A percentile compares a stretch with the other conserved stretches of the same genome.
These are phyloP conservation scores for Malassezia pachydermatis DNA, from an alignment of 1,284 basidiomycete species.

Conservation along the genomic window DNA sequence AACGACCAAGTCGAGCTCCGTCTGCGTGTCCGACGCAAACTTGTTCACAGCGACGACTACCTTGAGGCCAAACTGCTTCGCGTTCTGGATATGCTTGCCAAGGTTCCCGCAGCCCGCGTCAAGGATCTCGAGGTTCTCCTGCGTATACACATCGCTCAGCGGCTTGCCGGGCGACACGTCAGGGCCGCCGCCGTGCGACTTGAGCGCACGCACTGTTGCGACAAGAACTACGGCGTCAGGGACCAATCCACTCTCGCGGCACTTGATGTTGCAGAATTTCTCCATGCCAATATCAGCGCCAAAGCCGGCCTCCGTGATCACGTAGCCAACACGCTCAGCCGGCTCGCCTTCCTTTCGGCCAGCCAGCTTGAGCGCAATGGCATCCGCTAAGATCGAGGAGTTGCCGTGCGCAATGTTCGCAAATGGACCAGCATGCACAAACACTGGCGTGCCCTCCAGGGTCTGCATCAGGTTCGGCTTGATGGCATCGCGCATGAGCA, in stretches of 20 bases:
- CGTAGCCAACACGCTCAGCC: constrained; percentile 73
- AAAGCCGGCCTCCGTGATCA: constrained; percentile 95
- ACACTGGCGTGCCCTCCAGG: constrained; percentile 92
- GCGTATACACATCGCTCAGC: constrained; percentile 81
- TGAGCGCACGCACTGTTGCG: constrained; percentile 90
- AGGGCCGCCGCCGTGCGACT: constrained; percentile 98
- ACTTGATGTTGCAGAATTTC: constrained; percentile 99
- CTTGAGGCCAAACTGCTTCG: constrained; percentile 90
- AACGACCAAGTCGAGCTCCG: constrained; percentile 77
- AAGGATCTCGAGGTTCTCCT: constrained; percentile 82
- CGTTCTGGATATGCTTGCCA: constrained; percentile 86
- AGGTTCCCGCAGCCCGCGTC: constrained; percentile 88
- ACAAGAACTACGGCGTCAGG: constrained; percentile 93
- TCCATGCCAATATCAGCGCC: constrained; percentile 83
- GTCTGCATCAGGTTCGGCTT: constrained; percentile 99
- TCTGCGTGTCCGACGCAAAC: constrained; percentile 79
- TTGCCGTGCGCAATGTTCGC: constrained; percentile 99
- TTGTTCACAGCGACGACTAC: constrained; percentile 92
- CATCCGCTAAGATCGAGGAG: constrained; percentile 93
- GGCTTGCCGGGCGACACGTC: constrained; percentile 94
- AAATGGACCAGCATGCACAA: constrained; percentile 96
- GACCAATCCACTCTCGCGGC: constrained; percentile 77
- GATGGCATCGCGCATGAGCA: constrained; percentile 97
- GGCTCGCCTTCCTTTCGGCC: constrained; percentile 87
- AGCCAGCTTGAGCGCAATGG: constrained; percentile 88